Conservation (phyloP, 2,329 filamentous ascomycete species). For the Chaetomiaceae sp. region DNA sequence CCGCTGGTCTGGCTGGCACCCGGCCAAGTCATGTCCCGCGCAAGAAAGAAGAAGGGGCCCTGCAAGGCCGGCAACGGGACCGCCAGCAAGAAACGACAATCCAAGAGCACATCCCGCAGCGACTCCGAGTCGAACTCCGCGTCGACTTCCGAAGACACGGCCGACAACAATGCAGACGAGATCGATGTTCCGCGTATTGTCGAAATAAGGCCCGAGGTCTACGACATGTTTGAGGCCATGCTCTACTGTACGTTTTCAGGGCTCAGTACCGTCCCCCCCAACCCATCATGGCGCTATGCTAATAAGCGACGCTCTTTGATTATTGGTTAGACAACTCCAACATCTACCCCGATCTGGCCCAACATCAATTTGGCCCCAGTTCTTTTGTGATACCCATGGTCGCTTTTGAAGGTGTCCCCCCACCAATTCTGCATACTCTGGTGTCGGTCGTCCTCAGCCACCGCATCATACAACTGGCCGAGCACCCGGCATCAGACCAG, state of each 20-base stretch:
- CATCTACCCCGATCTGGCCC: conserved; percentile 15
- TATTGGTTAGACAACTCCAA: conserved; percentile 12
- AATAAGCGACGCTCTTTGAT: no score
- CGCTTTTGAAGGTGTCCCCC: conserved; percentile 1
- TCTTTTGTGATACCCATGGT: conserved; percentile 8
- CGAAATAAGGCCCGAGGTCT: conserved; percentile 13
- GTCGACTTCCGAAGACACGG: no score
- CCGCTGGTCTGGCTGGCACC: conserved; percentile 24
- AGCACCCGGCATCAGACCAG: background rate
- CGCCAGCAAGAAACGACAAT: background rate
- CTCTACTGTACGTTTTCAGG: conserved; percentile 23
- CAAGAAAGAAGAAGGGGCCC: conserved; percentile 3
- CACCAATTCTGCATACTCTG: conserved; percentile 15
- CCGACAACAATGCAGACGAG: background rate
- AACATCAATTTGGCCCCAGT: conserved; percentile 14
- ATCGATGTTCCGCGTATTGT: background rate
- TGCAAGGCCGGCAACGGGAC: background rate
- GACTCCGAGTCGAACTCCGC: background rate
- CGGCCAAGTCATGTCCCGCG: conserved; percentile 19
- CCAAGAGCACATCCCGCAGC: background rate
- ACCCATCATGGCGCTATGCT: no score
- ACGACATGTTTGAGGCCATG: conserved; percentile 20
- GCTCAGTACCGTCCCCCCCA: no score
- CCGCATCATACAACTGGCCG: conserved; percentile 13
- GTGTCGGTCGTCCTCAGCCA: conserved; percentile 17